These are phyloP conservation scores for Kernera saxatilis DNA, from an alignment of 345 rosid species.

Conservation along the genomic window DNA sequence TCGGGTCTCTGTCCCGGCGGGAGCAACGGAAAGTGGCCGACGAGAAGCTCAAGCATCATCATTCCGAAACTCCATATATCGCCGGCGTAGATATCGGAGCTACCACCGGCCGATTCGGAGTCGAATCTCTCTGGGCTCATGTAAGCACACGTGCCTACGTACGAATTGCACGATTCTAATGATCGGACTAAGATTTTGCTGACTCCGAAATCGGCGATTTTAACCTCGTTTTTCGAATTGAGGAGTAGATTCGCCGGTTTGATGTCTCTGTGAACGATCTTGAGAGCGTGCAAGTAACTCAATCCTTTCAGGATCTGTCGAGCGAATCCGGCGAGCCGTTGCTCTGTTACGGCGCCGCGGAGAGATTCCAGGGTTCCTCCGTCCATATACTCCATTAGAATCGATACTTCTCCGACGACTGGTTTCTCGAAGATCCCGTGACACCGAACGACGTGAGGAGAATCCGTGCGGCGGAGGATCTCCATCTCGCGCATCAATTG, in stretches of 20 bases:
- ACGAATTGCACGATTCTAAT: conserved; percentile 72
- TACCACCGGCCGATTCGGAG: conserved; percentile 55
- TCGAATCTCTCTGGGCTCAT: conserved; percentile 94
- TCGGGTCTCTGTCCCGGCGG: conserved; percentile 73
- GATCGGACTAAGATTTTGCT: conserved; percentile 67
- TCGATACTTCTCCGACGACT: conserved; percentile 51
- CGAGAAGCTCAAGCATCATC: conserved; percentile 64
- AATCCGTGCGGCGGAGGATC: conserved; percentile 76
- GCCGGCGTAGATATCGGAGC: conserved; percentile 63
- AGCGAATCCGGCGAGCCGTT: conserved; percentile 43
- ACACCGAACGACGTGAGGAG: conserved; percentile 56
- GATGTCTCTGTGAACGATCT: conserved; percentile 76
- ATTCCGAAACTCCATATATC: conserved; percentile 91
- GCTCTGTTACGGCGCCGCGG: conserved; percentile 50
- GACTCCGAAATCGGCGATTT: conserved; percentile 85
- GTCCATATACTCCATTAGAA: conserved; percentile 84
- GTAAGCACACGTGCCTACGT: conserved; percentile 89
- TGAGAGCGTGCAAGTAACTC: conserved; percentile 53
- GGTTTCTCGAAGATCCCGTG: conserved; percentile 57
- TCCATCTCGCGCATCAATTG: conserved; percentile 68
- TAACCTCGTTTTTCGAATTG: conserved; percentile 51
- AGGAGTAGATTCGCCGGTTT: conserved; percentile 78
- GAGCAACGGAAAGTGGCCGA: conserved; percentile 71
- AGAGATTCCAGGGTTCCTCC: conserved; percentile 59
- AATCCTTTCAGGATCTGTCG: conserved; percentile 62